phyloP scores from a whole-genome alignment of 108 stramenopile genomes.

The Fistulifera solaris region DNA sequence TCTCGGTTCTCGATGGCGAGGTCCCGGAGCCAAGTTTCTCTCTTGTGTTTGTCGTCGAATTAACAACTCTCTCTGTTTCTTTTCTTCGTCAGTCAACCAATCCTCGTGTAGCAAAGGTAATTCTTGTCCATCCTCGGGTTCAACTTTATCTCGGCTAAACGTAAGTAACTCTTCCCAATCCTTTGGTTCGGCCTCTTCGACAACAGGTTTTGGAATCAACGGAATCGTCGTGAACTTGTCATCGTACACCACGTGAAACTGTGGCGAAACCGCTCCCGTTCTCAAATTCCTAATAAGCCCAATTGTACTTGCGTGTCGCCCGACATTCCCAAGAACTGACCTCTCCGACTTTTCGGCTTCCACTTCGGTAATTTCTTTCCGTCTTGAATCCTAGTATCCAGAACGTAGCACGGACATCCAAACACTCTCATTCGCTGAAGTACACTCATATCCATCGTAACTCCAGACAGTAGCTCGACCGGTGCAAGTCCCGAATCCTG shows the following conservation, averaged over 20 bases:
- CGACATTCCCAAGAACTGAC: constrained; percentile 33
- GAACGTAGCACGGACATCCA: constrained; percentile 44
- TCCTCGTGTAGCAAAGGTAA: not conserved
- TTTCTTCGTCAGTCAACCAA: constrained; percentile 1
- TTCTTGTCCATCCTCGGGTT: not conserved
- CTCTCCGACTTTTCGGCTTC: constrained; percentile 27
- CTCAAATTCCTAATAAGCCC: constrained; percentile 25
- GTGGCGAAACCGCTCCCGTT: constrained; percentile 27
- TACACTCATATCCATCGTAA: not conserved
- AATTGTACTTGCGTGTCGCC: constrained; percentile 29
- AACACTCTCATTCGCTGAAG: constrained; percentile 8
- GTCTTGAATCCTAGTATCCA: constrained; percentile 46
- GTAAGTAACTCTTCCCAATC: no score
- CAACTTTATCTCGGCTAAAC: no score
- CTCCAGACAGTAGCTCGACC: constrained; percentile 12
- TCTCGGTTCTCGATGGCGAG: not conserved
- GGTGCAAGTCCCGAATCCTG: constrained; percentile 16
- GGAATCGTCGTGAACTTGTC: constrained; percentile 25
- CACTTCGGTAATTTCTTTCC: constrained; percentile 45
- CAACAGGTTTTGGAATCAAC: constrained; percentile 10
- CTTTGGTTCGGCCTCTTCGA: no score
- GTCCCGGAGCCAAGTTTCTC: not conserved
- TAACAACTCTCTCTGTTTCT: not conserved
- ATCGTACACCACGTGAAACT: constrained; percentile 44
- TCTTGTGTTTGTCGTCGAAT: not conserved